Evolutionary conservation across 805 yeast genomes (phyloP).

Genomic region (Candida michaelii): DNA sequence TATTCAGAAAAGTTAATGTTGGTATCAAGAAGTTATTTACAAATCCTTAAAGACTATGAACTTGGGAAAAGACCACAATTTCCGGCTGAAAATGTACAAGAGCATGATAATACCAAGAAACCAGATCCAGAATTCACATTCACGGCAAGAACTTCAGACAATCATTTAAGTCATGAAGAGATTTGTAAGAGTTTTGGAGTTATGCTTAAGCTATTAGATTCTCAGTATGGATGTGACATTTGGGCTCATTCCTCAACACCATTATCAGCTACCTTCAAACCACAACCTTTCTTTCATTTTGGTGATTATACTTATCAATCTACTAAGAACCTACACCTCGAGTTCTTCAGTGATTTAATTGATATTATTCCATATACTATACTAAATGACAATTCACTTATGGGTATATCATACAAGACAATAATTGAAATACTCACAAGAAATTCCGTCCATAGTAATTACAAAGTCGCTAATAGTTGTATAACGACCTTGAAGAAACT

Average conservation of each 20-base stretch:
- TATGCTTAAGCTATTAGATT: constrained; percentile 60
- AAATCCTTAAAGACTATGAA: constrained; percentile 65
- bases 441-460: constrained; percentile 69
- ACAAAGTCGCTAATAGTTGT: constrained; percentile 62
- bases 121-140: constrained; percentile 31
- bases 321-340: constrained; percentile 45
- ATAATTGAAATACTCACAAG: constrained; percentile 75
- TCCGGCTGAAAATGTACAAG: constrained; percentile 53
- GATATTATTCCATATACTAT: constrained; percentile 71
- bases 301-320: constrained; percentile 36
- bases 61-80: constrained; percentile 63
- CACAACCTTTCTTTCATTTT: constrained; percentile 41
- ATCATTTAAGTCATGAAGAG: constrained; percentile 64
- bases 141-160: constrained; percentile 44
- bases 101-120: constrained; percentile 19
- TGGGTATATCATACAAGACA: constrained; percentile 55
- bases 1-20: constrained; percentile 71
- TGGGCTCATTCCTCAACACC: constrained; percentile 21
- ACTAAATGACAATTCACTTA: constrained; percentile 36
- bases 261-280: constrained; percentile 20
- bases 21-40: constrained; percentile 67
- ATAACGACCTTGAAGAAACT: constrained; percentile 61
- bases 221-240: constrained; percentile 45
- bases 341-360: constrained; percentile 66
- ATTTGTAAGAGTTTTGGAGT: constrained; percentile 58